Conservation (phyloP, 1,284 basidiomycete genomes). For the Laetiporus sulphureus region DNA sequence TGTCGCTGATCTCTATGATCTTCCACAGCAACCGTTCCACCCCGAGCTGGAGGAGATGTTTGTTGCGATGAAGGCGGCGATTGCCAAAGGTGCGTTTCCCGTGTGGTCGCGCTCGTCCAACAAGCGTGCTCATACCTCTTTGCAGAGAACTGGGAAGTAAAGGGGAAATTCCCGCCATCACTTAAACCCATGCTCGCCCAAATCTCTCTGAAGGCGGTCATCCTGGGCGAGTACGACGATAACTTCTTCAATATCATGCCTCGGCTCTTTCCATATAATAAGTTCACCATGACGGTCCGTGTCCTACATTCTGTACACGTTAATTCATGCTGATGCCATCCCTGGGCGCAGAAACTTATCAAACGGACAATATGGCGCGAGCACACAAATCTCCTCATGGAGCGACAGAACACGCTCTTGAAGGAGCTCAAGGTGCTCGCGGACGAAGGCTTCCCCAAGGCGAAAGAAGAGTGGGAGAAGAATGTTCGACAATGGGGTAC, state of each 20-base stretch:
- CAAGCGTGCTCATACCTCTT: neutral
- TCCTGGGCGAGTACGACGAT: slow-evolving; percentile 84
- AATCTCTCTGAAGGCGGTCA: slow-evolving; percentile 75
- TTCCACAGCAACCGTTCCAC: too few relatives aligned
- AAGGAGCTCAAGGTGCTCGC: slow-evolving; percentile 52
- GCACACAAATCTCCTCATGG: slow-evolving; percentile 54
- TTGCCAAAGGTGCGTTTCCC: too few relatives aligned
- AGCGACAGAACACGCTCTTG: slow-evolving; percentile 59
- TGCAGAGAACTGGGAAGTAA: slow-evolving; percentile 65
- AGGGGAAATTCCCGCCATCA: slow-evolving; percentile 83
- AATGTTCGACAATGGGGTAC: slow-evolving; percentile 58
- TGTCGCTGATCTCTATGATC: too few relatives aligned
- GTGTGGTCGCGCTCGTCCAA: too few relatives aligned
- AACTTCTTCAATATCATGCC: slow-evolving; percentile 90
- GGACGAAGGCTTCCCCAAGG: slow-evolving; percentile 56
- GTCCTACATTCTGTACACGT: neutral
- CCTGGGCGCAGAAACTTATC: slow-evolving; percentile 65
- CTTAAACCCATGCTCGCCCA: slow-evolving; percentile 71
- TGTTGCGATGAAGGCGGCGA: too few relatives aligned
- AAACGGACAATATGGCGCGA: slow-evolving; percentile 72
- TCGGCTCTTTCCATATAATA: slow-evolving; percentile 85
- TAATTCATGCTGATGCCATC: neutral
- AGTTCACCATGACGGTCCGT: slow-evolving; percentile 78
- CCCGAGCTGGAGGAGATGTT: too few relatives aligned
- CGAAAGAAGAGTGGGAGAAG: slow-evolving; percentile 69